Percentiles rank a stretch among this genome's conserved stretches.
Evolutionary conservation across 2,329 filamentous ascomycete species (phyloP).

Genomic region (Monosporascus sp.): DNA sequence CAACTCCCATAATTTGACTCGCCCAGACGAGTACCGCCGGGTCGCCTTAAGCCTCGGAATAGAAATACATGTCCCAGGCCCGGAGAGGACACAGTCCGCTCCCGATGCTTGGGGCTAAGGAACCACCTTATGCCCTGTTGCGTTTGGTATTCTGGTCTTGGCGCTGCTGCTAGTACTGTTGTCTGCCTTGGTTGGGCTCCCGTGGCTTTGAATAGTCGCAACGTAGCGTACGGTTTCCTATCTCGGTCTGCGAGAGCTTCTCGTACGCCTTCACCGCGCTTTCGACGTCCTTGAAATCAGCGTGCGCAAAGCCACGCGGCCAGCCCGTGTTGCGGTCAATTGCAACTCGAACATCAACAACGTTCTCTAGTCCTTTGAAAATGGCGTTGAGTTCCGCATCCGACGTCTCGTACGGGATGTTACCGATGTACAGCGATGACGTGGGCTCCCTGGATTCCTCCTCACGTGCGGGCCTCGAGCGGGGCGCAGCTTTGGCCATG

Average conservation of each 20-base stretch:
- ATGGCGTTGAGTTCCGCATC: constrained; percentile 76
- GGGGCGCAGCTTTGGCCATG: constrained; percentile 4
- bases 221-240: constrained; percentile 63
- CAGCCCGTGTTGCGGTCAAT: constrained; percentile 77
- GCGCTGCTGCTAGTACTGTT: background rate
- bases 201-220: constrained; percentile 53
- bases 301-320: constrained; percentile 78
- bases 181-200: constrained; percentile 1
- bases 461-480: constrained; percentile 18
- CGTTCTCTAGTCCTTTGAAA: constrained; percentile 64
- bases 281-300: constrained; percentile 66
- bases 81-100: background rate
- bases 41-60: background rate
- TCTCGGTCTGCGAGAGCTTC: constrained; percentile 46
- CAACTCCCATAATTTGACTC: background rate
- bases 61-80: background rate
- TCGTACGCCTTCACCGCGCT: constrained; percentile 58
- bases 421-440: constrained; percentile 74
- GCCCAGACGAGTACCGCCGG: no score
- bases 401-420: constrained; percentile 80
- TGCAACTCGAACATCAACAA: constrained; percentile 73
- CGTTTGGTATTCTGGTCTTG: background rate
- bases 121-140: background rate
- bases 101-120: background rate
- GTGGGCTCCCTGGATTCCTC: constrained; percentile 35